Evolutionary conservation across 495 filamentous ascomycete species (phyloP), one percentile per base, ranked within the genome.

Genomic region (Choiromyces venosus): DNA sequence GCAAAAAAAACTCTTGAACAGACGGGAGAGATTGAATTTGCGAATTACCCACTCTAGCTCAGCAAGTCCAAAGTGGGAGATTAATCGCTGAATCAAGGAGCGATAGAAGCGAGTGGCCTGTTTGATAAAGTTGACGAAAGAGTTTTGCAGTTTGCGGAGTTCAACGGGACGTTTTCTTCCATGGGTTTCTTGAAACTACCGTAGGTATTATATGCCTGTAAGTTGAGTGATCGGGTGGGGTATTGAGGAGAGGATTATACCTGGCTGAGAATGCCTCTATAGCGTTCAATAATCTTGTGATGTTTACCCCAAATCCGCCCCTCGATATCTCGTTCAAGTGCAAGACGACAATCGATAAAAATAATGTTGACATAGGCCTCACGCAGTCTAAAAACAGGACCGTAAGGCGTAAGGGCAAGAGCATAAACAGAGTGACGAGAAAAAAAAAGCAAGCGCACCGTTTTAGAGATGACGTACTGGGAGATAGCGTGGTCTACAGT

Each of bases 41-140:
- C 87, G 84, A 66, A 91, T 90, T 73, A 93, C 87, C 70, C 88
- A 87, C 66, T 88, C 87, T 72, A 99, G 84, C 82, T 93, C 90
- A 40, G 86, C 84, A 73, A 96, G 88, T 36, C 91, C 88, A 70
- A 88, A 96, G 72, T 89, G 87, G 16, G 88, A 89, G 66, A 90
- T 89, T 44, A 97, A 82, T 68, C 89, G 87, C 83, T 94, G 90
- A 71, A 99, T 89, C 75, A 91, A 94, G 66, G 88, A 89, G 68
- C 89, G 87, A 83, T 98, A 99, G 82, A 96, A 97, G 66, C 88
- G 87, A 78, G 94, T 91, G 71, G 91, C 90, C 5, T 88, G 89
- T 82, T 94, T 97, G 78, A 98, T 89, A 81, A 94, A 98, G 71
- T 87, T 87, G 42, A 89, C 82, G 81, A 94, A 99, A 72, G 88